phyloP scores from a whole-genome alignment of 148 eudicot genomes.

The Rhododendron williamsianum region DNA sequence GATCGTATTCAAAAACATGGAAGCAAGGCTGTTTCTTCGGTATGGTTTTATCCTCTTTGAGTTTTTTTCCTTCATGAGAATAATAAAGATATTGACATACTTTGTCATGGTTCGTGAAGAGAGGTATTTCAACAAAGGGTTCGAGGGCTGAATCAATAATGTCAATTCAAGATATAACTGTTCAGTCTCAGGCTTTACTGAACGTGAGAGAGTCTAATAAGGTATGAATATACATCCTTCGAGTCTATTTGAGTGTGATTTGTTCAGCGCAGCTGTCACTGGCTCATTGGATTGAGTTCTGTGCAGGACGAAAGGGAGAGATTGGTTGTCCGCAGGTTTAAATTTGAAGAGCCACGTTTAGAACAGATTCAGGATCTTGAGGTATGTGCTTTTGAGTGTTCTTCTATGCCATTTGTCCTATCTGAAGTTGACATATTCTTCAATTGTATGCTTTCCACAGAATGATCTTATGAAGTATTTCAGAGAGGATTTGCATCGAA shows the following conservation, averaged over 20 bases:
- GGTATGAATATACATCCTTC: constrained; percentile 33
- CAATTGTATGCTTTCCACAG: constrained; percentile 32
- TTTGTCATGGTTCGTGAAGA: constrained; percentile 33
- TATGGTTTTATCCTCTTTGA: constrained; percentile 27
- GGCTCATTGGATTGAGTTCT: background rate
- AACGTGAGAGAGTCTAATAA: constrained; percentile 86
- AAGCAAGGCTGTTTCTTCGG: constrained; percentile 57
- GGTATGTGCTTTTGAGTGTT: constrained; percentile 36
- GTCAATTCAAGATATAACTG: constrained; percentile 77
- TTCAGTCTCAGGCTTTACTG: constrained; percentile 83
- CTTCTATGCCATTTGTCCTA: background rate
- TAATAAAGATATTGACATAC: background rate
- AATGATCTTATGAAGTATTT: constrained; percentile 70
- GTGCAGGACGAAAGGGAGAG: constrained; percentile 94
- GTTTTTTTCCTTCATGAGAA: background rate
- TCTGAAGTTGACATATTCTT: background rate
- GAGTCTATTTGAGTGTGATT: background rate
- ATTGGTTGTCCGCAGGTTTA: constrained; percentile 80
- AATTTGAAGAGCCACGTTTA: constrained; percentile 88
- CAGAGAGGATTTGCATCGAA: constrained; percentile 81
- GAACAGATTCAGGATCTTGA: constrained; percentile 99
- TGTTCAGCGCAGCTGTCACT: constrained; percentile 12
- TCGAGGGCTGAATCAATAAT: constrained; percentile 70
- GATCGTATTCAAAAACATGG: constrained; percentile 68
- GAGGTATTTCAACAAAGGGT: constrained; percentile 48